Evolutionary conservation across 768 basidiomycete genomes (phyloP), one percentile per base, ranked within the genome.

Genomic region (Tulasnella sp.): DNA sequence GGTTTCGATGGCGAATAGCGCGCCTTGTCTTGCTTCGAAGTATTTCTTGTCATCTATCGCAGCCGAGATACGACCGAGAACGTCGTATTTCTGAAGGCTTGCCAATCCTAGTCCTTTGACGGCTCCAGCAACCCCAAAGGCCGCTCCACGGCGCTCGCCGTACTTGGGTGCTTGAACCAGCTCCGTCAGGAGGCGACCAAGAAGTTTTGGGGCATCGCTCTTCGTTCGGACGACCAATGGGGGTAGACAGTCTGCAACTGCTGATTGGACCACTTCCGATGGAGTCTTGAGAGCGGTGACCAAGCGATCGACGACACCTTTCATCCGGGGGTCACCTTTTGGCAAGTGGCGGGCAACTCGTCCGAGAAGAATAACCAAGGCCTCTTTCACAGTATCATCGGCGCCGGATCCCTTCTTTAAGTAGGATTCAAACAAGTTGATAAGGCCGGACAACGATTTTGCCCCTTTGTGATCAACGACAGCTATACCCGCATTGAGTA

Each of bases 1-100:
- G 0, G 94, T 96, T 84, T 99, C 97, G 79, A 97, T 93, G 0
- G 92, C 93, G 80, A 99, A 97, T 88, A 98, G 89, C 45, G 94
- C 93, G 19, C 96, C 97, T 83, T 99, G 96, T 52, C 96, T 88
- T 14, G 92, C 85, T 81, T 97, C 93, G 81, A 89, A 93, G 15
- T 86, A 86, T 80, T 94, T 94, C 84, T 97, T 99, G 82, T 98
- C 95, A 78, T 95, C 95, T 2, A 91, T 85, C 1, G 93, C 93
- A 34, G 86, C 85, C 68, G 89, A 88, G 12, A 99, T 85, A 29
- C 91, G 89, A 12, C 84, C 85, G 78, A 97, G 89, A 58, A 98
- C 85, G 73, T 91, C 86, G 81, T 91, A 92, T 81, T 95, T 91
- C 81, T 96, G 94, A 85, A 99, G 89, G 0, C 90, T 89, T 0